These are phyloP conservation scores for Otatea glauca DNA, from an alignment of 176 grass and related monocot genomes.

Conservation along the genomic window DNA sequence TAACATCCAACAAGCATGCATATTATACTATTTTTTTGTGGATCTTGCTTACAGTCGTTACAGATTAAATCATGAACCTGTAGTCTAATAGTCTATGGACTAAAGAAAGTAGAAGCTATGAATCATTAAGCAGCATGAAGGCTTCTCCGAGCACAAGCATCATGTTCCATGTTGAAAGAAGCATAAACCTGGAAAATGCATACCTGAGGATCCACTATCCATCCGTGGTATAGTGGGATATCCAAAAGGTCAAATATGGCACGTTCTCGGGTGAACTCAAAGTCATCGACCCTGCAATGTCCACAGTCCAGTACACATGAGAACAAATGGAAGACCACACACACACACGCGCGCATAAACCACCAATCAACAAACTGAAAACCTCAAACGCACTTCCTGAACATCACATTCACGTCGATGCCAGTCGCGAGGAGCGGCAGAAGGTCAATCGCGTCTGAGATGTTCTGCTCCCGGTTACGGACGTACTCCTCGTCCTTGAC, in stretches of 20 bases:
- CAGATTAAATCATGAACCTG: neutral
- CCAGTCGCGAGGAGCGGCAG: conserved; percentile 75
- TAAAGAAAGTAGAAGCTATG: neutral
- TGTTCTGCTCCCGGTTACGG: conserved; percentile 79
- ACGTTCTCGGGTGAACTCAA: conserved; percentile 93
- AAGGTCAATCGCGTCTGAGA: conserved; percentile 84
- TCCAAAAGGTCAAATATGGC: conserved; percentile 98
- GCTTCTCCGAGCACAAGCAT: neutral
- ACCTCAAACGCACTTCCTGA: conserved; percentile 67
- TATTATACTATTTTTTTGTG: neutral
- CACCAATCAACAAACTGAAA: conserved; percentile 16
- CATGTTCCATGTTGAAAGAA: neutral
- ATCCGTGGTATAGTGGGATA: conserved; percentile 92
- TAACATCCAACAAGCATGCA: neutral
- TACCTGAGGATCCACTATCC: conserved; percentile 99
- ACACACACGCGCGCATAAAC: neutral
- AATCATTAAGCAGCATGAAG: neutral
- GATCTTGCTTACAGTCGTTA: too few relatives aligned
- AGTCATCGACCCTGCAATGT: conserved; percentile 81
- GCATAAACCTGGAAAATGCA: neutral
- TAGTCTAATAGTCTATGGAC: too few relatives aligned
- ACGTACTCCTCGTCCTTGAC: conserved; percentile 77
- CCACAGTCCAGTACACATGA: conserved; percentile 7
- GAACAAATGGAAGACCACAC: neutral
- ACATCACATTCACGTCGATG: conserved; percentile 93